A percentile compares a stretch with the other conserved stretches of the same genome.
These are phyloP conservation scores for Solanum hybrid DNA, from an alignment of 305 asterid species.

Conservation along the genomic window DNA sequence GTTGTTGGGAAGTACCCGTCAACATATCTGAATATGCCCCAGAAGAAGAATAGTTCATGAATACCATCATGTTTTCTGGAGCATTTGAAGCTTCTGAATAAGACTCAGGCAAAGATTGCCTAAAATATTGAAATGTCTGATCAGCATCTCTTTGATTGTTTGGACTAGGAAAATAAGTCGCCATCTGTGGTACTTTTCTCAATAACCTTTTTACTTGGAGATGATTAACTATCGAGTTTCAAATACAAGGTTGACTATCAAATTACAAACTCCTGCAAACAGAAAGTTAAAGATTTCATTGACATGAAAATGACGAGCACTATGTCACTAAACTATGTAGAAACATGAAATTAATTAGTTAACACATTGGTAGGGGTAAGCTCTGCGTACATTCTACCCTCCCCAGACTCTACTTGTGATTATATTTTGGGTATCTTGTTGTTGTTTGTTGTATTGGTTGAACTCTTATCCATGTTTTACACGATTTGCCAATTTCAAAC, in stretches of 20 bases:
- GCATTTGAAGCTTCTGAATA: slow-evolving; percentile 44
- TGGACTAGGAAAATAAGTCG: slow-evolving; percentile 45
- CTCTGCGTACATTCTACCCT: not conserved
- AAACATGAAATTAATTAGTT: not conserved
- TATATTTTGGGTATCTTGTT: not conserved
- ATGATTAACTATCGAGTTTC: not conserved
- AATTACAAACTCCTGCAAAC: slow-evolving; percentile 1
- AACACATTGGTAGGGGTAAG: not conserved
- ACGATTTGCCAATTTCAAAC: not conserved
- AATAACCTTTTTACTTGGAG: not conserved
- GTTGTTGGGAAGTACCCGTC: slow-evolving; percentile 27
- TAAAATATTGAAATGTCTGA: slow-evolving; percentile 41
- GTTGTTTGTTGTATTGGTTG: not conserved
- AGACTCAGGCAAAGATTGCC: slow-evolving; percentile 43
- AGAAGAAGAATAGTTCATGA: slow-evolving; percentile 57
- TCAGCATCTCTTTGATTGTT: slow-evolving; percentile 43
- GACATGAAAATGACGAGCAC: not conserved
- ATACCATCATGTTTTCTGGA: slow-evolving; percentile 40
- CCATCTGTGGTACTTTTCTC: slow-evolving; percentile 28
- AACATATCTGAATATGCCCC: slow-evolving; percentile 39
- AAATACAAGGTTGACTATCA: not conserved
- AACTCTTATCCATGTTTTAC: not conserved
- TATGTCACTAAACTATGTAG: not conserved
- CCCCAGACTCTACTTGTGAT: not conserved
- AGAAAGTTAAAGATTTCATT: not conserved